phyloP scores from a whole-genome alignment of 164 flowering plant genomes.

The Stephania cephalantha region DNA sequence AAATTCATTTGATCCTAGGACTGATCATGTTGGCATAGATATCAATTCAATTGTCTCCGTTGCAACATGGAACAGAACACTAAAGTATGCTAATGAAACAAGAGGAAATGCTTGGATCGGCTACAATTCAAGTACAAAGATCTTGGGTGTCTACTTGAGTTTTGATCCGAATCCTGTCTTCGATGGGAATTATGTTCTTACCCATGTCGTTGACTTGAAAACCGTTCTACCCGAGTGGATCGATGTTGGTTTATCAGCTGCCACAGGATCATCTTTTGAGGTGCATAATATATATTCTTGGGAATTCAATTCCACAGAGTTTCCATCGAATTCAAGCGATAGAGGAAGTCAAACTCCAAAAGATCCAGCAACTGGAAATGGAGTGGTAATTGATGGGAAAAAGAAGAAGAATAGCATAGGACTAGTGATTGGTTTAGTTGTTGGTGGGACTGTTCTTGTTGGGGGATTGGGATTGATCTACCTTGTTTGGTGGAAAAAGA shows the following conservation, averaged over 20 bases:
- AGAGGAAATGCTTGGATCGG: constrained; percentile 15
- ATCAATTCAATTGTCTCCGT: constrained; percentile 16
- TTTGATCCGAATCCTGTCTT: constrained; percentile 11
- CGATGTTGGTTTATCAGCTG: constrained; percentile 18
- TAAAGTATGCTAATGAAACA: constrained; percentile 1
- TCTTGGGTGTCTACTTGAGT: constrained; percentile 16
- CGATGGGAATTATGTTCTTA: constrained; percentile 6
- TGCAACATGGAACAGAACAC: constrained; percentile 12
- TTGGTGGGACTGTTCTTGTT: constrained; percentile 10
- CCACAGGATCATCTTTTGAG: constrained; percentile 7
- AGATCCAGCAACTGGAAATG: neutral
- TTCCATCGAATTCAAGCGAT: neutral
- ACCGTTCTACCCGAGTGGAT: constrained; percentile 16
- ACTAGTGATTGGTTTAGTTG: constrained; percentile 8
- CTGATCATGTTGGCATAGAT: constrained; percentile 35
- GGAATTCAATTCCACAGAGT: constrained; percentile 21
- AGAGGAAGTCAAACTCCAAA: neutral
- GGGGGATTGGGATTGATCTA: neutral
- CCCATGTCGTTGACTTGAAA: constrained; percentile 16
- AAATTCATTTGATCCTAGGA: constrained; percentile 26
- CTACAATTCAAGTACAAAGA: constrained; percentile 15
- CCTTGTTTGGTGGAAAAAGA: neutral
- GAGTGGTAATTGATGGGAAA: neutral
- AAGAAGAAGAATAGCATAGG: neutral
- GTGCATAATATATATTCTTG: constrained; percentile 17